Evolutionary conservation across 2,329 filamentous ascomycete species (phyloP).

Genomic region (Sarocladium strictum): DNA sequence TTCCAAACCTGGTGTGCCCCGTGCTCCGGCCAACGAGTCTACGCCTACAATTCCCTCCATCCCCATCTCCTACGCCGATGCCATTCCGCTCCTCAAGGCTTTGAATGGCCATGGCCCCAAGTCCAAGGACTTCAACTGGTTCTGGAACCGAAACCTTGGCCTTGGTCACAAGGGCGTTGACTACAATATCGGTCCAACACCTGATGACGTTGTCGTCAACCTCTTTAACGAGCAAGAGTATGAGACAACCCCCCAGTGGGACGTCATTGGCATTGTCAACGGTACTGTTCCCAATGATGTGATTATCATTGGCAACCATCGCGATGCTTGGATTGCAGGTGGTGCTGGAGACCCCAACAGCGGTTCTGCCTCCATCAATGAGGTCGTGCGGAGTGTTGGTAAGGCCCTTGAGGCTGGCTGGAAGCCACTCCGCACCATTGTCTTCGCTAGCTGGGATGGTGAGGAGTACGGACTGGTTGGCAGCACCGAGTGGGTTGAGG

Average conservation of each 20-base stretch:
- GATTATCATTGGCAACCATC: constrained; percentile 84
- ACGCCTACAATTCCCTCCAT: constrained; percentile 86
- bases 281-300: constrained; percentile 81
- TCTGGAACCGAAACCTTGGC: constrained; percentile 66
- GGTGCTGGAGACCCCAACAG: constrained; percentile 79
- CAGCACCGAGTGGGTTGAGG: constrained; percentile 89
- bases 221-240: constrained; percentile 77
- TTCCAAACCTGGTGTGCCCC: constrained; percentile 81
- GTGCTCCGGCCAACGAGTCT: constrained; percentile 60
- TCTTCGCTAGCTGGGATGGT: constrained; percentile 79
- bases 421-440: constrained; percentile 73
- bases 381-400: constrained; percentile 71
- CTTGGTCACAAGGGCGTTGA: constrained; percentile 74
- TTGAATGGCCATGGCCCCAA: constrained; percentile 84
- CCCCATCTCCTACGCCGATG: constrained; percentile 84
- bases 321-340: constrained; percentile 86
- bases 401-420: constrained; percentile 56
- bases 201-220: constrained; percentile 64
- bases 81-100: constrained; percentile 78
- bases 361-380: constrained; percentile 72
- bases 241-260: constrained; percentile 76
- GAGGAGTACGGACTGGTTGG: constrained; percentile 84
- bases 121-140: constrained; percentile 64
- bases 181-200: constrained; percentile 81
- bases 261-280: constrained; percentile 89